Conservation (phyloP, 805 yeast genomes). For the Ogataea corticis region DNA sequence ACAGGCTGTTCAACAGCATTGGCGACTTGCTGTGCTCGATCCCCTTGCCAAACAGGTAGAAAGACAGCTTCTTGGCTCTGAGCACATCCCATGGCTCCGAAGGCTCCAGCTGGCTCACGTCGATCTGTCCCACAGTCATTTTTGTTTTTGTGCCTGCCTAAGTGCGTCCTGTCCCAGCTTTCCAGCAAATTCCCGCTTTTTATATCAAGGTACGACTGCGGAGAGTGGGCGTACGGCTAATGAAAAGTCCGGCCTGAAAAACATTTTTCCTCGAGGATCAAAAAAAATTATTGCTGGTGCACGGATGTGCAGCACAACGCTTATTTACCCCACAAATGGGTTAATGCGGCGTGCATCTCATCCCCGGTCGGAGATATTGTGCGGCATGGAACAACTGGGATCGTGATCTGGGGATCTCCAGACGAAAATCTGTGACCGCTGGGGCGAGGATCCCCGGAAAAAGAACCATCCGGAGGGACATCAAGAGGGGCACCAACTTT, state of each 20-base stretch:
- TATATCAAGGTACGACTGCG: background rate
- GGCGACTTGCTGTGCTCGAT: constrained; percentile 12
- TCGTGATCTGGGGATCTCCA: too few species aligned
- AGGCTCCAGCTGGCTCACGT: constrained; percentile 2
- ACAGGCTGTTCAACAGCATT: constrained; percentile 7
- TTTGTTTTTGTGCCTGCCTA: background rate
- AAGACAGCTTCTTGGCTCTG: constrained; percentile 1
- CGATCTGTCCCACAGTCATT: background rate
- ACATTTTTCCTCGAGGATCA: background rate
- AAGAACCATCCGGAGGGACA: too few species aligned
- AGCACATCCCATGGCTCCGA: constrained; percentile 8
- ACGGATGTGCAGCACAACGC: background rate
- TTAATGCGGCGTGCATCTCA: too few species aligned
- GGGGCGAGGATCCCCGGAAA: too few species aligned
- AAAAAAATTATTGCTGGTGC: background rate
- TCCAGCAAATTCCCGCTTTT: background rate
- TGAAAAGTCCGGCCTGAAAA: background rate
- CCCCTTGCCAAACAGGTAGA: constrained; percentile 9
- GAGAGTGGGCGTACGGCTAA: background rate
- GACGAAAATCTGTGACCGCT: too few species aligned
- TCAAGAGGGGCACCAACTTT: too few species aligned
- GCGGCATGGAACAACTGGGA: too few species aligned
- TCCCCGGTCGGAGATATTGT: too few species aligned
- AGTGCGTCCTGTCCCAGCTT: background rate
- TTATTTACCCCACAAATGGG: constrained; percentile 4